A percentile compares a stretch with the other conserved stretches of the same genome.
Conservation (phyloP, 805 yeast genomes). For the Starmerella apicola region DNA sequence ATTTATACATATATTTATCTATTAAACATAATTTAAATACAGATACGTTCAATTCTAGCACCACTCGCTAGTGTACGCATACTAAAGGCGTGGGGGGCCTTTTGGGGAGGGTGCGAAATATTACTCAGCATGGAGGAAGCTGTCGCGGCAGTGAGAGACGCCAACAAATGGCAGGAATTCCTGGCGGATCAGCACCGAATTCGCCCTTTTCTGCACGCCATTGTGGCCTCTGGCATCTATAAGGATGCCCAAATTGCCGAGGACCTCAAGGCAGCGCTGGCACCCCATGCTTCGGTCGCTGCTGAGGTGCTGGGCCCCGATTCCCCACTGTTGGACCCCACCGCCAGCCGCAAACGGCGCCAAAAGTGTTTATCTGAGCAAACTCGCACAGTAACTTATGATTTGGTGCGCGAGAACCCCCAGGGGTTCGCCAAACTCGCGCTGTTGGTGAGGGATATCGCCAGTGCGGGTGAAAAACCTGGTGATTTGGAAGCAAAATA, state of each 20-base stretch:
- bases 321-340: slow-evolving; percentile 3
- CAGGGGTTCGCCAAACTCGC: slow-evolving; percentile 5
- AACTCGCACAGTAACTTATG: slow-evolving; percentile 13
- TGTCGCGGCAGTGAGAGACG: too few species aligned
- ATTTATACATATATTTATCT: too few species aligned
- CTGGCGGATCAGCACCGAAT: too few species aligned
- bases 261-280: neutral
- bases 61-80: too few species aligned
- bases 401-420: slow-evolving; percentile 6
- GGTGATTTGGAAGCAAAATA: slow-evolving; percentile 1
- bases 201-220: neutral
- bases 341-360: slow-evolving; percentile 8
- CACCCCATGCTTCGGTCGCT: slow-evolving; percentile 1
- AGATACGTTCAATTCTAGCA: too few species aligned
- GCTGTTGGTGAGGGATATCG: neutral
- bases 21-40: too few species aligned
- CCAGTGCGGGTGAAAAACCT: neutral
- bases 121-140: too few species aligned
- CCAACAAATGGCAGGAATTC: too few species aligned
- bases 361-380: slow-evolving; percentile 11
- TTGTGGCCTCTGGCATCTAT: neutral
- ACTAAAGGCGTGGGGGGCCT: too few species aligned
- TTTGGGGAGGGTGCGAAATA: too few species aligned
- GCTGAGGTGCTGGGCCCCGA: neutral
- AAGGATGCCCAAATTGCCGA: neutral